phyloP scores from a whole-genome alignment of 2,329 filamentous ascomycete species.

The Aspergillus ibericus region DNA sequence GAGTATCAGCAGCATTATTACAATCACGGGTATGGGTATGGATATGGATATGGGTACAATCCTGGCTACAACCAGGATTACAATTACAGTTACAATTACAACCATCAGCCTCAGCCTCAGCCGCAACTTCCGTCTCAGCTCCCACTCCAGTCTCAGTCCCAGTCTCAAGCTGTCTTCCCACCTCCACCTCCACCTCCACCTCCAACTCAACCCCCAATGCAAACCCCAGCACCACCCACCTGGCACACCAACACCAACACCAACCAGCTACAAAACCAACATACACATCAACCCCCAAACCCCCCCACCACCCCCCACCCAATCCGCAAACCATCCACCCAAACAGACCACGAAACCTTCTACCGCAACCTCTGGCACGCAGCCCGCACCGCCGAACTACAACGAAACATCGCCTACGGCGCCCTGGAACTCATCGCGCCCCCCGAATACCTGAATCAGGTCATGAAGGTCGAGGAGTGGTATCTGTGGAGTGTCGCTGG shows the following conservation, averaged over 20 bases:
- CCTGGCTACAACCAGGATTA: no score
- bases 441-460: not conserved
- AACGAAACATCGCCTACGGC: constrained; percentile 10
- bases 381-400: constrained; percentile 1
- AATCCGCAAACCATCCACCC: constrained; percentile 17
- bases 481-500: not conserved
- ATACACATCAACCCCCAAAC: not conserved
- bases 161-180: not conserved
- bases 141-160: no score
- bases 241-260: not conserved
- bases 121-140: no score
- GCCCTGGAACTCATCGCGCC: not conserved
- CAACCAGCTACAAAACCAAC: not conserved
- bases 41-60: no score
- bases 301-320: not conserved
- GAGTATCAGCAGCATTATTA: no score
- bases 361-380: constrained; percentile 13
- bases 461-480: not conserved
- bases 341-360: constrained; percentile 15
- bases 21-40: no score
- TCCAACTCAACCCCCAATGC: not conserved
- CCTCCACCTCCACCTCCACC: not conserved
- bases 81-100: no score
- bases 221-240: not conserved
- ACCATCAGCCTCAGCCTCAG: no score